Evolutionary conservation across 495 filamentous ascomycete species (phyloP), one percentile per base, ranked within the genome.

Genomic region (Gamarada debralockiae): DNA sequence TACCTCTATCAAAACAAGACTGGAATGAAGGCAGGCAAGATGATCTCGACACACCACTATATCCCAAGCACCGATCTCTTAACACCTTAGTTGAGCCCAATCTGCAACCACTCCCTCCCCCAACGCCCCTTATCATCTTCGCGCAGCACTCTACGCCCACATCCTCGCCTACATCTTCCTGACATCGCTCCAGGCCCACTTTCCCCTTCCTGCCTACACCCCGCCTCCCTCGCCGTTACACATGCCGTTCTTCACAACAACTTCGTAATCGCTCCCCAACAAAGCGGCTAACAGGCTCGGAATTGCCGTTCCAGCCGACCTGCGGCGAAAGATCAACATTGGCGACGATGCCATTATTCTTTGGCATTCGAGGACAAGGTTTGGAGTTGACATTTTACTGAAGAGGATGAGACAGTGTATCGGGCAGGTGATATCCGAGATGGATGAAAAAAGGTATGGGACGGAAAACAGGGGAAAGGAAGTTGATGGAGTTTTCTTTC

Each of bases 131-230:
- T 74, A 82, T 45, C 74, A 72, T 48, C 63, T 82, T 3, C 76
- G 82, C 24, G 78, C 84, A 41, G 73, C 79, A 4, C 73, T 87
- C n/a, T 86, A 84, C 51, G 82, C 82, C 1, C 76, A 82, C 34
- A 57, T 87, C 18, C 70, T 86, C 17, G 82, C 79, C 0, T 79
- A 78, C 50, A 85, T 85, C 56, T 84, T 84, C 61, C 63, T 85
- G 23, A 65, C 72, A 51, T 73, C 72, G 3, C 55, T 76, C 23
- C 27, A 29, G 5, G 27, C 27, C 4, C 4, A 29, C 27, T 29
- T 5, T 10, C 10, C 27, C 27, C 27, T 70, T 29, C 27, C 66
- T 73, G 70, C 6, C 56, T 76, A 21, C 42, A n/a, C 42, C 17
- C 24, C 21, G 2, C 3, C n/a, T 45, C 24, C 21, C 2, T 25